A percentile compares a stretch with the other conserved stretches of the same genome.
Conservation (phyloP, 176 grass and related monocot genomes). For the Carex kokanica region DNA sequence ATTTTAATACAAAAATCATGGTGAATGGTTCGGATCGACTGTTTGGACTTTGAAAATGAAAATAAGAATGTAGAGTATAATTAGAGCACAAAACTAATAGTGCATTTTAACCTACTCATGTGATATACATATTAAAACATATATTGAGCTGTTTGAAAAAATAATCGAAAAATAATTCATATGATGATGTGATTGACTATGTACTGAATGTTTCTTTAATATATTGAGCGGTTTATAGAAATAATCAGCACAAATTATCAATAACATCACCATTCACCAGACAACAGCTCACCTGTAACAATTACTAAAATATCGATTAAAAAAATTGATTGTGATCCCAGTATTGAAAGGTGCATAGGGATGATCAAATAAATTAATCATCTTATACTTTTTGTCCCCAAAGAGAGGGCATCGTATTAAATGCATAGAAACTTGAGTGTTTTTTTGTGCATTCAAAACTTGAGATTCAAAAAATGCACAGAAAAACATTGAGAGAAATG, state of each 20-base stretch:
- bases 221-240: too few species aligned
- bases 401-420: background rate
- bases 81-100: too few species aligned
- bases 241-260: too few species aligned
- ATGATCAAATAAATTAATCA: slow-evolving; percentile 20
- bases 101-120: too few species aligned
- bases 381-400: slow-evolving; percentile 24
- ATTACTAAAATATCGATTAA: background rate
- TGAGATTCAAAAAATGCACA: slow-evolving; percentile 16
- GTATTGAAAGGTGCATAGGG: slow-evolving; percentile 9
- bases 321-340: background rate
- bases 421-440: slow-evolving; percentile 21
- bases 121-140: too few species aligned
- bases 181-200: too few species aligned
- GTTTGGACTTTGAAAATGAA: too few species aligned
- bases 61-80: too few species aligned
- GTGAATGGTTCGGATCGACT: too few species aligned
- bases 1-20: too few species aligned
- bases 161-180: too few species aligned
- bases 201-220: too few species aligned
- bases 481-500: slow-evolving; percentile 20
- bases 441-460: background rate
- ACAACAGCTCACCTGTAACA: background rate
- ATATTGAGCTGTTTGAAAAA: background rate
- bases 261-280: background rate